Base-by-base conservation (phyloP, 1,284 basidiomycete species). In the Microbotryomycetes sp. region DNA sequence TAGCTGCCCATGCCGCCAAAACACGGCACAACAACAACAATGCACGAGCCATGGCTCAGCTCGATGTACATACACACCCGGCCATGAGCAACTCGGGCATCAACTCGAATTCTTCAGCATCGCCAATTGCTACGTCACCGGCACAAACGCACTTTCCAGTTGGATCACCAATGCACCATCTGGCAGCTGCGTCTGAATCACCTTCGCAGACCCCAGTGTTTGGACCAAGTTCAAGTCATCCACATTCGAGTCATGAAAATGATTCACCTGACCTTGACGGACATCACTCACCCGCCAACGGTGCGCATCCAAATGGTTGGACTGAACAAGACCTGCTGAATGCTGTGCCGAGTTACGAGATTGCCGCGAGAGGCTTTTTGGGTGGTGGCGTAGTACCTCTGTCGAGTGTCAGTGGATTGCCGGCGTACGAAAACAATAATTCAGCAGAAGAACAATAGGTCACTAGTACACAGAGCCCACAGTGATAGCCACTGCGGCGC, bases 341-440 rank as follows among this genome's bases (percentile, higher is more conserved):
- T 9, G 42, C 28, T 74, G 90, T 94, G 23, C 92, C 92, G 1
- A 75, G 74, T 7, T 96, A 97, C 75, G 81, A 81, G 16, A 82
- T 89, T 51, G 88, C 90, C 1, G 82, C 84, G 60, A 79, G 84
- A 15, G 91, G 89, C 6, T 92, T 92, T 76, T 79, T 92, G 32
- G 91, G 89, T 31, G 83, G 83, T 1, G 89, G 90, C 5, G 86
- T 93, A 15, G 86, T 88, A 6, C 92, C 92, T 12, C 77, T 96
- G 30, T 64, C 61, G 23, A 47, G 53, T 32, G 55, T 52, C n/a
- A 29, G 25, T 25, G 50, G 50, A 3, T 48, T 65, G 49, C 67
- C 67, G 2, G 55, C 54, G 12, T 68, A 68, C 32, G 67, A 68
- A 19, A 64, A 68, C n/a, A 42, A 42, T 19, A 42, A 42, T 19